phyloP scores from a whole-genome alignment of 768 basidiomycete genomes.

The Cystofilobasidium ferigula region DNA sequence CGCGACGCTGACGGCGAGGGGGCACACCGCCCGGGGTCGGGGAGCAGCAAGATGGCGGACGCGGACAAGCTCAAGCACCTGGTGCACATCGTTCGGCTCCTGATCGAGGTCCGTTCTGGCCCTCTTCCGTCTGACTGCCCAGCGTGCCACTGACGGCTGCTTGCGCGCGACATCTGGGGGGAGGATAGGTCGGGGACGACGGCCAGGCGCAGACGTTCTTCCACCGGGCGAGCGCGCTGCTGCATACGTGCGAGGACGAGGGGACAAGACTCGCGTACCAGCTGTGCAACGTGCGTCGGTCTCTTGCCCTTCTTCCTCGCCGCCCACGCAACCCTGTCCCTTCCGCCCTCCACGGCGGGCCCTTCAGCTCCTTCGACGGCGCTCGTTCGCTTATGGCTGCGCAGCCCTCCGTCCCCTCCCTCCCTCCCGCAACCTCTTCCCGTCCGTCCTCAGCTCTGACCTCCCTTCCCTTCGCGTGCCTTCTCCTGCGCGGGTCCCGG shows the following conservation, averaged over 20 bases:
- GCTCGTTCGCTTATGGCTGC: too few species aligned
- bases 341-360: too few species aligned
- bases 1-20: too few species aligned
- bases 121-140: neutral
- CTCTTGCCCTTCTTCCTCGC: neutral
- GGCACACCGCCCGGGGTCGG: too few species aligned
- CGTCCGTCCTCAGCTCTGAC: too few species aligned
- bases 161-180: neutral
- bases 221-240: slow-evolving; percentile 83
- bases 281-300: slow-evolving; percentile 34
- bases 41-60: slow-evolving; percentile 53
- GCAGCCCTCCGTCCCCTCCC: too few species aligned
- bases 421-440: neutral
- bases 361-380: too few species aligned
- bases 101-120: slow-evolving; percentile 53
- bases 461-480: too few species aligned
- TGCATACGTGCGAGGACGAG: slow-evolving; percentile 65
- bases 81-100: slow-evolving; percentile 82
- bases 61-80: slow-evolving; percentile 81
- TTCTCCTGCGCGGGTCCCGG: neutral
- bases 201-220: slow-evolving; percentile 97
- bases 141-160: neutral
- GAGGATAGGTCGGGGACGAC: slow-evolving; percentile 64
- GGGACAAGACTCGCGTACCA: slow-evolving; percentile 46
- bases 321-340: neutral